A percentile compares a stretch with the other conserved stretches of the same genome.
phyloP scores from a whole-genome alignment of 1,284 basidiomycete genomes.

The Ustilago xerochloae region DNA sequence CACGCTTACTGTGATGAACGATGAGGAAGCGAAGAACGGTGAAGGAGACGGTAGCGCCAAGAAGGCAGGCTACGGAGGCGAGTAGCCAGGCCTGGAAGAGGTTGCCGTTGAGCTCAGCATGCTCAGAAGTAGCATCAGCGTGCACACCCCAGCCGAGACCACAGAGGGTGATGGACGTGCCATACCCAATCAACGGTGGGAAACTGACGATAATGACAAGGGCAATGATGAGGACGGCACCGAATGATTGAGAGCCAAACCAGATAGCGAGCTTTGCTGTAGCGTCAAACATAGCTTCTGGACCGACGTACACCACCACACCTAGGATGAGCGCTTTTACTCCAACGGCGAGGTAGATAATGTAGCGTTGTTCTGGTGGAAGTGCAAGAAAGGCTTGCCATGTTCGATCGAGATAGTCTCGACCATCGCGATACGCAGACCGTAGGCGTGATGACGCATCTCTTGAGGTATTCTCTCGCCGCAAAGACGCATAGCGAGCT shows the following conservation, averaged over 20 bases:
- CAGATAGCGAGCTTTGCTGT: conserved; percentile 47
- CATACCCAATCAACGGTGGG: conserved; percentile 63
- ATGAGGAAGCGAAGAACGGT: conserved; percentile 34
- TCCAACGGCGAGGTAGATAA: conserved; percentile 26
- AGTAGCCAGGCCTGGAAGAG: conserved; percentile 54
- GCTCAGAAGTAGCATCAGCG: conserved; percentile 11
- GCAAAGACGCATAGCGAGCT: conserved; percentile 13
- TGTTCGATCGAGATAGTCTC: conserved; percentile 18
- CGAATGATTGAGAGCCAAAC: conserved; percentile 37
- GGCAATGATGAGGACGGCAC: conserved; percentile 34
- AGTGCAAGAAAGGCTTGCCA: conserved; percentile 22
- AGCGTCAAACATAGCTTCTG: conserved; percentile 42
- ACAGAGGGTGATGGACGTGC: conserved; percentile 56
- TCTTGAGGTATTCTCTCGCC: conserved; percentile 9
- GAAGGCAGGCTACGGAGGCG: conserved; percentile 51
- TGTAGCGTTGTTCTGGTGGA: conserved; percentile 25
- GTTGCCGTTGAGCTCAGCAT: conserved; percentile 12
- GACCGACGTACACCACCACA: conserved; percentile 31
- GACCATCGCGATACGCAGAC: conserved; percentile 7
- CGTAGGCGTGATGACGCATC: conserved; percentile 1
- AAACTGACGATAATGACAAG: conserved; percentile 49
- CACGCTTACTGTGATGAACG: conserved; percentile 26
- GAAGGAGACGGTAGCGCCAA: conserved; percentile 56
- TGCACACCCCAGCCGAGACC: conserved; percentile 59
- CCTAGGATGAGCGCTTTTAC: conserved; percentile 22